phyloP scores from a whole-genome alignment of 179 eudicot species.

The Silene noctiflora region DNA sequence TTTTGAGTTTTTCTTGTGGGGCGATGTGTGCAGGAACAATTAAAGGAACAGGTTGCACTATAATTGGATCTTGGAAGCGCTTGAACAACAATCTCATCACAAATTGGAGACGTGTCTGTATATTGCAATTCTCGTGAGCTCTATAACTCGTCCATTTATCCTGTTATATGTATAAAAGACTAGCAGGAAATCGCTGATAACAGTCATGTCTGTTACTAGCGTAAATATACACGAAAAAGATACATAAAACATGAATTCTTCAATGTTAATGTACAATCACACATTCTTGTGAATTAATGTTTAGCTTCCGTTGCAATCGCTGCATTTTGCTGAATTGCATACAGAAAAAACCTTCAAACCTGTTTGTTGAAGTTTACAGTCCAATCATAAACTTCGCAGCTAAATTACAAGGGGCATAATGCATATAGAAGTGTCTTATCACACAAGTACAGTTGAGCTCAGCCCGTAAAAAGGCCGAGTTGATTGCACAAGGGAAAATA shows the following conservation, averaged over 20 bases:
- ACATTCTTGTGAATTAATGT: background rate
- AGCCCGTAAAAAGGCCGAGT: too few relatives aligned
- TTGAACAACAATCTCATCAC: background rate
- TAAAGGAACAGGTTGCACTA: slow-evolving; percentile 51
- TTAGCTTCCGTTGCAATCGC: background rate
- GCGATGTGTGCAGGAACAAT: slow-evolving; percentile 57
- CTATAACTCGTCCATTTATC: background rate
- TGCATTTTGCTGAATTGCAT: slow-evolving; percentile 4
- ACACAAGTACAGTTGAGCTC: too few relatives aligned
- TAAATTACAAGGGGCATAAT: background rate
- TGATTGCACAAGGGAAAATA: background rate
- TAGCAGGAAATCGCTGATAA: background rate
- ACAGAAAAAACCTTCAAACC: background rate
- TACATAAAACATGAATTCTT: background rate
- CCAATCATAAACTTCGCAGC: background rate
- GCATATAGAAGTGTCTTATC: too few relatives aligned
- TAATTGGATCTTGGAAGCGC: background rate
- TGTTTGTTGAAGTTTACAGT: background rate
- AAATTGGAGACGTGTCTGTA: background rate
- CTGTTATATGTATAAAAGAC: background rate
- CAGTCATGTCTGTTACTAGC: background rate
- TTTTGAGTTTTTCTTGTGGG: background rate
- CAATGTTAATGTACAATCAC: background rate
- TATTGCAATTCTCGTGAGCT: background rate
- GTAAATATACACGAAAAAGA: background rate